Evolutionary conservation across 257 asterid species (phyloP).

Genomic region (Echites panduratus): DNA sequence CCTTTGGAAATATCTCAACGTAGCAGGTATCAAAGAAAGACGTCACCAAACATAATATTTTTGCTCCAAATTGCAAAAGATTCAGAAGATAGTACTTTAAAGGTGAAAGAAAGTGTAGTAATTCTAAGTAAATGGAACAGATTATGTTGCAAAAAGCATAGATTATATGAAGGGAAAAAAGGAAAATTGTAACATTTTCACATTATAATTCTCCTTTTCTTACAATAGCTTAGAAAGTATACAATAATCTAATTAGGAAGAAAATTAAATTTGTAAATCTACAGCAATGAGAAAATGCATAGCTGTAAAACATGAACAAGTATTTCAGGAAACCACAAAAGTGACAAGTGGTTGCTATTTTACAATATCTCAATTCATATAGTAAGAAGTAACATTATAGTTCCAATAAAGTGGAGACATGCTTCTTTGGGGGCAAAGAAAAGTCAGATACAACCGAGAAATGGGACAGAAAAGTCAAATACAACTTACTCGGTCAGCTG

Average conservation of each 20-base stretch:
- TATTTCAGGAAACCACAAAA: too few species aligned
- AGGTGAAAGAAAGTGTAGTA: background rate
- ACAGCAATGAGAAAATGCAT: background rate
- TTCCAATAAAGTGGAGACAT: background rate
- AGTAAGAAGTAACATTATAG: background rate
- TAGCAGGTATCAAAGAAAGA: conserved; percentile 79
- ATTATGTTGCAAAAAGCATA: background rate
- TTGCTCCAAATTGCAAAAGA: conserved; percentile 59
- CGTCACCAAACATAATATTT: conserved; percentile 79
- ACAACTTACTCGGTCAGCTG: conserved; percentile 79
- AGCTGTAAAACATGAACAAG: too few species aligned
- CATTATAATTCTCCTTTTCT: background rate
- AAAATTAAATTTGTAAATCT: background rate
- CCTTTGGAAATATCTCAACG: conserved; percentile 86
- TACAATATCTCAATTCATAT: background rate
- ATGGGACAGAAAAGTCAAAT: conserved; percentile 7
- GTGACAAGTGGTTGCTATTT: too few species aligned
- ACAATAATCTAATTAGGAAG: background rate
- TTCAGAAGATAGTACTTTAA: conserved; percentile 5
- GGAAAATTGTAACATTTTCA: background rate
- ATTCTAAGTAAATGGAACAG: background rate
- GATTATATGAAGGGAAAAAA: background rate
- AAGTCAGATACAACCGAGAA: background rate
- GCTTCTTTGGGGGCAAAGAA: background rate
- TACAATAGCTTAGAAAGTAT: background rate